phyloP scores from a whole-genome alignment of 2,329 filamentous ascomycete species.

The Trichoderma sp. region DNA sequence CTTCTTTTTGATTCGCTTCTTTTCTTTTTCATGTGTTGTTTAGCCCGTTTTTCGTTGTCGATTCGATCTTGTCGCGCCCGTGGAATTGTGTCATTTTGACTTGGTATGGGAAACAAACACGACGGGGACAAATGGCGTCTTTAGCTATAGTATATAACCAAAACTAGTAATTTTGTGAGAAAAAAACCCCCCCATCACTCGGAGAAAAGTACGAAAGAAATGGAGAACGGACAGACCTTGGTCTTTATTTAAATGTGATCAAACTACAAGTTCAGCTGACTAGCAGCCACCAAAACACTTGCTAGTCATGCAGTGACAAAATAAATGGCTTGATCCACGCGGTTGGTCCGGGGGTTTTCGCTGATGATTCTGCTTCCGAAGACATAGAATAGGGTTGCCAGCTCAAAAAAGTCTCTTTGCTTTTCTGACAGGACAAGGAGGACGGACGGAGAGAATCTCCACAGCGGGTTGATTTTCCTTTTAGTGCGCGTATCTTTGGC shows the following conservation, averaged over 20 bases:
- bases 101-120: not conserved
- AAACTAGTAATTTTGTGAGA: constrained; percentile 9
- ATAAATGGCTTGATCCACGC: not conserved
- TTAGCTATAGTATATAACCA: constrained; percentile 11
- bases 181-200: not conserved
- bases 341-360: not conserved
- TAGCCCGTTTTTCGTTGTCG: not conserved
- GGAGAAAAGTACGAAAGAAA: not conserved
- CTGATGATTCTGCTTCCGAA: not conserved
- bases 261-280: not conserved
- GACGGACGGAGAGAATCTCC: not conserved
- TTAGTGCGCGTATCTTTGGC: constrained; percentile 18
- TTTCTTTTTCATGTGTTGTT: not conserved
- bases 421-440: not conserved
- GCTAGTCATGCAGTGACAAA: not conserved
- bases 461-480: not conserved
- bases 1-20: not conserved
- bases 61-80: not conserved
- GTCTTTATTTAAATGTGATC: not conserved
- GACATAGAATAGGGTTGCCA: not conserved
- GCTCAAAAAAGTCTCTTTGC: not conserved
- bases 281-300: not conserved
- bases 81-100: not conserved
- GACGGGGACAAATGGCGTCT: not conserved
- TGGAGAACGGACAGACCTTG: not conserved